These are phyloP conservation scores for Melampsora abietis-canadensis DNA, from an alignment of 1,284 basidiomycete species.

Conservation along the genomic window DNA sequence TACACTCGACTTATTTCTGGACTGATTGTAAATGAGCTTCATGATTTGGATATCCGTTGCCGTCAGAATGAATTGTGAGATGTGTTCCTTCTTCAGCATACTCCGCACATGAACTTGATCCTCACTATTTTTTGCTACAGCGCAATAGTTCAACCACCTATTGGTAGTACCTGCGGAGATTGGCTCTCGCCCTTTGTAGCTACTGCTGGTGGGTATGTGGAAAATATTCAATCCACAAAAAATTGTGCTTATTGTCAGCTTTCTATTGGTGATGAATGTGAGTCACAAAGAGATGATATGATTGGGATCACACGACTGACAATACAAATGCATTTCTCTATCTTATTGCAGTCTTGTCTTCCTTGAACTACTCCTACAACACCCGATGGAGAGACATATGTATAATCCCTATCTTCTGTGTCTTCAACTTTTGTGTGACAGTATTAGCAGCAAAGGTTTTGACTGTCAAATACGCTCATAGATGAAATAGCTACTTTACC, in stretches of 20 bases:
- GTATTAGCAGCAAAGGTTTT: conserved; percentile 49
- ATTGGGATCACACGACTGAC: neutral
- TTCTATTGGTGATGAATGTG: conserved; percentile 46
- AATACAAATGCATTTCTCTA: neutral
- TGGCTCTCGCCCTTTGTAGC: conserved; percentile 66
- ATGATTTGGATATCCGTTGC: conserved; percentile 69
- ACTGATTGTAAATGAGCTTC: conserved; percentile 75
- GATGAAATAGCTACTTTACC: neutral
- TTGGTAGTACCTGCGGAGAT: conserved; percentile 67
- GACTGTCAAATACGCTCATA: conserved; percentile 37
- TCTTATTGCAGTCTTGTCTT: neutral
- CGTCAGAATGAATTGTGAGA: conserved; percentile 51
- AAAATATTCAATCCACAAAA: conserved; percentile 64
- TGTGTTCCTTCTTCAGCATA: conserved; percentile 66
- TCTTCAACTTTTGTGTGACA: conserved; percentile 59
- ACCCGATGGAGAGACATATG: conserved; percentile 64
- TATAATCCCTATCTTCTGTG: conserved; percentile 64
- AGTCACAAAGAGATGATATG: neutral
- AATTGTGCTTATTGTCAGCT: conserved; percentile 71
- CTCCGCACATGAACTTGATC: conserved; percentile 55
- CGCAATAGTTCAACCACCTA: conserved; percentile 67
- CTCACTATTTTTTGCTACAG: conserved; percentile 65
- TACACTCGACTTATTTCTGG: conserved; percentile 54
- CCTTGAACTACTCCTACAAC: conserved; percentile 27
- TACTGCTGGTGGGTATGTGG: conserved; percentile 66